Conservation (phyloP, 1,284 basidiomycete species). For the Kalmanozyma brasiliensis region DNA sequence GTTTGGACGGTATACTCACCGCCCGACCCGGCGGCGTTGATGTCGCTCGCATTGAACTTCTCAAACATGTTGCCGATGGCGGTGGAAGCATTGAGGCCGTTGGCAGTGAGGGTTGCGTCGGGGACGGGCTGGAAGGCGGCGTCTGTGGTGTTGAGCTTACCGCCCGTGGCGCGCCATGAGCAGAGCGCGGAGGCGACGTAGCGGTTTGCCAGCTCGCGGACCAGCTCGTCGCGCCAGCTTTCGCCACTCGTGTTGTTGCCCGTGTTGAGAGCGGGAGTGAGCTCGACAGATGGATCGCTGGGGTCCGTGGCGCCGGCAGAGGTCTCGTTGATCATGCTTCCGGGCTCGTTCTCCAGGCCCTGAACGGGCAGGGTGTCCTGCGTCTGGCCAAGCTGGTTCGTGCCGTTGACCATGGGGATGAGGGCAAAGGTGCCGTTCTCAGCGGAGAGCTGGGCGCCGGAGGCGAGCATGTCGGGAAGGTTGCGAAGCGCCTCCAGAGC, state of each 20-base stretch:
- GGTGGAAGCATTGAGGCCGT: slow-evolving; percentile 53
- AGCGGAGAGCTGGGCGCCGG: slow-evolving; percentile 71
- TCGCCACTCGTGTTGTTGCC: slow-evolving; percentile 75
- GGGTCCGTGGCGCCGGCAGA: slow-evolving; percentile 73
- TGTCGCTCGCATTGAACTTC: slow-evolving; percentile 76
- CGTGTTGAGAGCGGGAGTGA: slow-evolving; percentile 76
- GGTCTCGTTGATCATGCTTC: slow-evolving; percentile 67
- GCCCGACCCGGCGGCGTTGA: slow-evolving; percentile 79
- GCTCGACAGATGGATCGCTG: slow-evolving; percentile 19
- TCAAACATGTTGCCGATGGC: slow-evolving; percentile 74
- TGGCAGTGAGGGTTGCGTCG: slow-evolving; percentile 28
- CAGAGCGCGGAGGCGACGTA: slow-evolving; percentile 85
- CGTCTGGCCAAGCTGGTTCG: slow-evolving; percentile 77
- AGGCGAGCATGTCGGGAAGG: slow-evolving; percentile 77
- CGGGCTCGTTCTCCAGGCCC: slow-evolving; percentile 69
- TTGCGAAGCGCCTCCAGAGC: slow-evolving; percentile 79
- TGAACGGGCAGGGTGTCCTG: slow-evolving; percentile 79
- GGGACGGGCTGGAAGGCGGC: slow-evolving; percentile 71
- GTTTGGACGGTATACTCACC: slow-evolving; percentile 83
- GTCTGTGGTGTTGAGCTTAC: slow-evolving; percentile 80
- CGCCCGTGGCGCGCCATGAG: slow-evolving; percentile 78
- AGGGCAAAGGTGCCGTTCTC: slow-evolving; percentile 75
- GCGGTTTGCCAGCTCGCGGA: slow-evolving; percentile 80
- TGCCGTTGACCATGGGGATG: slow-evolving; percentile 71
- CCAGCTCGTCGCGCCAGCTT: slow-evolving; percentile 76